Evolutionary conservation across 768 basidiomycete species (phyloP).

Genomic region (Infundibulicybe gibba): DNA sequence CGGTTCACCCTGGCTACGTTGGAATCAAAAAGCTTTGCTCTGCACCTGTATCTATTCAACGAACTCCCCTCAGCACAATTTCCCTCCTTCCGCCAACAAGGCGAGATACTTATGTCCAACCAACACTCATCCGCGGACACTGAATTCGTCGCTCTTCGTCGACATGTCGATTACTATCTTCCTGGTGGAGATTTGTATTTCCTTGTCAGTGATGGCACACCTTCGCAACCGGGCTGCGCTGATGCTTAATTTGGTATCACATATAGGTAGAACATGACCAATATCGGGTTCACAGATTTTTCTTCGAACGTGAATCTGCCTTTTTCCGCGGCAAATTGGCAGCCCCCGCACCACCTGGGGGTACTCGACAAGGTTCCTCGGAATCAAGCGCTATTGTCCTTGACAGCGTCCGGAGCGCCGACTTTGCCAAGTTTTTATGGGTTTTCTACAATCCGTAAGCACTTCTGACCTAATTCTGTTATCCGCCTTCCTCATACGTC

Average conservation of each 20-base stretch:
- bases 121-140: slow-evolving; percentile 9
- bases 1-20: slow-evolving; percentile 22
- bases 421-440: slow-evolving; percentile 49
- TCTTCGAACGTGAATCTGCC: slow-evolving; percentile 48
- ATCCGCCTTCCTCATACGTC: background rate
- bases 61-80: slow-evolving; percentile 21
- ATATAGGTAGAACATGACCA: slow-evolving; percentile 47
- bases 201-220: slow-evolving; percentile 33
- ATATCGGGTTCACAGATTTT: slow-evolving; percentile 52
- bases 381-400: slow-evolving; percentile 41
- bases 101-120: slow-evolving; percentile 12
- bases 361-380: slow-evolving; percentile 27
- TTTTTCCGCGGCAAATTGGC: slow-evolving; percentile 37
- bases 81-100: slow-evolving; percentile 24
- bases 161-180: slow-evolving; percentile 41
- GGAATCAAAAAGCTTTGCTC: slow-evolving; percentile 25
- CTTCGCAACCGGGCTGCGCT: no score
- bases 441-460: slow-evolving; percentile 53
- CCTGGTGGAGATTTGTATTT: slow-evolving; percentile 49
- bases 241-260: background rate
- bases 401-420: slow-evolving; percentile 31
- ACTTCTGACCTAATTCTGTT: slow-evolving; percentile 3
- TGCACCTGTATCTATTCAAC: slow-evolving; percentile 32
- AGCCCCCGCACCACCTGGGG: slow-evolving; percentile 25
- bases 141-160: slow-evolving; percentile 18